phyloP scores from a whole-genome alignment of 768 basidiomycete species.

The Ramaria sp. region DNA sequence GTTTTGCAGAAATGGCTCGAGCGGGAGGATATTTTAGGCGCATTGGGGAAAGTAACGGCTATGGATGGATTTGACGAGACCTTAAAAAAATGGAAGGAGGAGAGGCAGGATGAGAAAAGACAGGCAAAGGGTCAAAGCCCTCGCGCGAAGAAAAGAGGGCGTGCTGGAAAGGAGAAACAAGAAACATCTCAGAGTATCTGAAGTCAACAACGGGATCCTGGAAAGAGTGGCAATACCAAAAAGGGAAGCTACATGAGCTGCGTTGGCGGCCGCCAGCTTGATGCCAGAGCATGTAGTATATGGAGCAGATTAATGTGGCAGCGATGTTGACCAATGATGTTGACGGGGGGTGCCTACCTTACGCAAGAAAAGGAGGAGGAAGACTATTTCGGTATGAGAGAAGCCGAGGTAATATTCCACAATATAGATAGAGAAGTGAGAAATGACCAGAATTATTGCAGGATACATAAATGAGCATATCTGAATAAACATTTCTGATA shows the following conservation, averaged over 20 bases:
- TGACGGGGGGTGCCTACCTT: too few species aligned
- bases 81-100: constrained; percentile 26
- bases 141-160: not conserved
- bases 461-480: too few species aligned
- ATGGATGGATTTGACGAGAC: constrained; percentile 30
- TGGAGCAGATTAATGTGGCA: not conserved
- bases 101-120: constrained; percentile 23
- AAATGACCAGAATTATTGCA: too few species aligned
- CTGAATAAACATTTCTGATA: too few species aligned
- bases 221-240: not conserved
- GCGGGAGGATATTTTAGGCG: constrained; percentile 24
- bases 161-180: too few species aligned
- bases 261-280: not conserved
- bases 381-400: too few species aligned
- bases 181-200: too few species aligned
- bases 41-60: constrained; percentile 25
- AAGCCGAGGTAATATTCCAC: too few species aligned
- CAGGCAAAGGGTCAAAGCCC: constrained; percentile 9
- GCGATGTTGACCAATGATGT: not conserved
- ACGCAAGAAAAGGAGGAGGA: too few species aligned
- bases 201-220: not conserved
- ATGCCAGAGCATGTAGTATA: not conserved
- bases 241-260: not conserved
- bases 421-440: too few species aligned
- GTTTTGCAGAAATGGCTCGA: constrained; percentile 26